These are phyloP conservation scores for Quercus engelmannii DNA, from an alignment of 306 rosid species.

Conservation along the genomic window DNA sequence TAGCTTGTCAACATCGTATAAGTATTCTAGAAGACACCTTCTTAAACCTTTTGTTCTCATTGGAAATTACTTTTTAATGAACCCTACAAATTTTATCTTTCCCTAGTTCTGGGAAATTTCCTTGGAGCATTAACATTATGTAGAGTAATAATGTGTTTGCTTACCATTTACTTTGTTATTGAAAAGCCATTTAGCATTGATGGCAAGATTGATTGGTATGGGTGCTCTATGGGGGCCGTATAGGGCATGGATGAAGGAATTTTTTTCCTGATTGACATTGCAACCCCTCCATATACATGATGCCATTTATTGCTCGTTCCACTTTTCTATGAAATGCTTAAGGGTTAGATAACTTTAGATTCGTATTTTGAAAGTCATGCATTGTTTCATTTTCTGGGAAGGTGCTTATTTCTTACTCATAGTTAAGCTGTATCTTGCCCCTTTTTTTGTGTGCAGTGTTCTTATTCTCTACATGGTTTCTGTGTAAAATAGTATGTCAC, in stretches of 20 bases:
- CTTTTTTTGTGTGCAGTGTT: not conserved
- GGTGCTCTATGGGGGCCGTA: not conserved
- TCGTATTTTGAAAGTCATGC: not conserved
- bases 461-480: not conserved
- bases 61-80: not conserved
- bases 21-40: not conserved
- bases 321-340: not conserved
- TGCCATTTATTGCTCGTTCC: not conserved
- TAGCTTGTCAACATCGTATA: not conserved
- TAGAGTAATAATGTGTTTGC: too few relatives aligned
- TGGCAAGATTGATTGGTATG: not conserved
- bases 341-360: not conserved
- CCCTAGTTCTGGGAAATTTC: not conserved
- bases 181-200: not conserved
- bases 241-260: not conserved
- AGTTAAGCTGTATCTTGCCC: not conserved
- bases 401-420: not conserved
- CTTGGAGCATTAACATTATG: not conserved
- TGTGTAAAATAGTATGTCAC: not conserved
- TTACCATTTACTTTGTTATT: not conserved
- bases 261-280: not conserved
- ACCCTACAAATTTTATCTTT: not conserved
- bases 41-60: not conserved
- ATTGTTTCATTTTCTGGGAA: not conserved
- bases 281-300: not conserved